Conservation (phyloP, 2,329 filamentous ascomycete species). For the Rhinocladiella mackenziei region DNA sequence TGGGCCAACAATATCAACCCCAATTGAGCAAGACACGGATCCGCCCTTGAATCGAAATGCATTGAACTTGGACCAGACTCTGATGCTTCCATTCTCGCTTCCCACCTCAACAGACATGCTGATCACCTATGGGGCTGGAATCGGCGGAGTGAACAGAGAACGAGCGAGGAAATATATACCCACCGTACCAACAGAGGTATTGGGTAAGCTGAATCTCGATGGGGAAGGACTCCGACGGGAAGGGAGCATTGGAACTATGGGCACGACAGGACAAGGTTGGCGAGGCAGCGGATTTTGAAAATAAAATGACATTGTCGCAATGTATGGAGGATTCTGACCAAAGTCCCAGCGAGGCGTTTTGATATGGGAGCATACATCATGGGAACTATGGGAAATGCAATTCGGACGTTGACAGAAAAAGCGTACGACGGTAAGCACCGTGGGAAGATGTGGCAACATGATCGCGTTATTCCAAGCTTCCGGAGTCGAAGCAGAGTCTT, state of each 20-base stretch:
- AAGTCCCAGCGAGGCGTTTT: too few relatives aligned
- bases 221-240: slow-evolving; percentile 17
- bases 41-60: slow-evolving; percentile 25
- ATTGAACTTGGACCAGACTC: slow-evolving; percentile 77
- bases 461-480: too few relatives aligned
- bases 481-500: too few relatives aligned
- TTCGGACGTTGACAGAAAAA: too few relatives aligned
- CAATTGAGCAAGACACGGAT: slow-evolving; percentile 26
- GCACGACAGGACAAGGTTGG: slow-evolving; percentile 23
- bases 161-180: slow-evolving; percentile 93
- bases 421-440: too few relatives aligned
- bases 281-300: slow-evolving; percentile 13
- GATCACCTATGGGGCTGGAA: slow-evolving; percentile 87
- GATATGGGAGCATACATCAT: too few relatives aligned
- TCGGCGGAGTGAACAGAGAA: slow-evolving; percentile 87
- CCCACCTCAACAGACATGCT: slow-evolving; percentile 98
- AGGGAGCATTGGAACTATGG: slow-evolving; percentile 20
- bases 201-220: slow-evolving; percentile 63
- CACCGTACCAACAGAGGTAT: slow-evolving; percentile 87
- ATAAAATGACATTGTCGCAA: too few relatives aligned
- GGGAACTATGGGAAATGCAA: too few relatives aligned
- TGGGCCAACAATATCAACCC: slow-evolving; percentile 18
- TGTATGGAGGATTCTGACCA: not conserved
- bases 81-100: slow-evolving; percentile 92
- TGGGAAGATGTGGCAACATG: too few relatives aligned